Evolutionary conservation across 352 stramenopile genomes (phyloP), one percentile per base, ranked within the genome.

Genomic region (Phytophthora hybrid): DNA sequence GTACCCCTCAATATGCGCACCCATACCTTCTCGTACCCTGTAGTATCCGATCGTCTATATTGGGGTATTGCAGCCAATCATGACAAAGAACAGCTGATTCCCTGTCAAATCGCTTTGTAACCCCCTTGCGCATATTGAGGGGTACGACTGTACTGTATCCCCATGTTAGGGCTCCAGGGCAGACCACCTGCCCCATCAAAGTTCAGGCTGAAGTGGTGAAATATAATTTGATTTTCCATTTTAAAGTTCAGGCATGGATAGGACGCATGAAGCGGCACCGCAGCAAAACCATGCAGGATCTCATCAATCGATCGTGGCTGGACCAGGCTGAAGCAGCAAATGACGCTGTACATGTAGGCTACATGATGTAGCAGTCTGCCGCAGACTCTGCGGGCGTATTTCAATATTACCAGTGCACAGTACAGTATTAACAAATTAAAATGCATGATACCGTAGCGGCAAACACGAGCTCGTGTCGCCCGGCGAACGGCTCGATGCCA

Each of bases 201-300:
- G 23, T 1, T 26, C 23, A 26, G 23, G 23, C 23, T 26, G 3
- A 26, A 26, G 23, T 26, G n/a, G n/a, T 26, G 23, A 26, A 26
- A 26, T 26, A 26, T 26, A 26, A 26, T 26, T 3, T 26, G 23
- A 60, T 65, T 32, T 8, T 19, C 5, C 4, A 8, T 49, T 4
- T 49, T 5, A 53, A 60, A n/a, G 11, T 57, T 69, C 41, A 49
- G 39, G 8, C 66, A 57, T 67, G 69, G 62, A 71, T 59, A 71
- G 55, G 62, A 54, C 61, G 34, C 8, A 44, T 14, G 1, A 65
- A 70, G 41, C 41, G 51, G 37, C 59, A 63, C 39, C 26, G 60
- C 62, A 58, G 62, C 62, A 75, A 71, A 76, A 67, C 9, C 56
- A 64, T 47, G 54, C 54, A 31, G 44, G 46, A 7, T 68, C 41